Evolutionary conservation across 1,284 basidiomycete genomes (phyloP), one percentile per base, ranked within the genome.

Genomic region (Ceratobasidium sp.): DNA sequence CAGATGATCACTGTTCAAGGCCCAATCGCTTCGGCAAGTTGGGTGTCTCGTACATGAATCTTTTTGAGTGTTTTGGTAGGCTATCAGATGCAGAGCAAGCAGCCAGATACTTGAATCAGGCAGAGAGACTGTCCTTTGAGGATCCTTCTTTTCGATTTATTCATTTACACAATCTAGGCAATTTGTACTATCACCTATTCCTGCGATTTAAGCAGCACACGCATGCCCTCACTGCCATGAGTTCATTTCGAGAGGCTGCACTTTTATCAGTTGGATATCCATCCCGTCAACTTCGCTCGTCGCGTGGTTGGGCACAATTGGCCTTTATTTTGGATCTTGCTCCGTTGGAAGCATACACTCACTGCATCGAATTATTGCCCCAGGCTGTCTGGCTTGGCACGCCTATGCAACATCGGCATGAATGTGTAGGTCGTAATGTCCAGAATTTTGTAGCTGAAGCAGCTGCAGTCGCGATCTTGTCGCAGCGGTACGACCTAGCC

Each of bases 301-400:
- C 53, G 7, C 53, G 20, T n/a, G 3, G n/a, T 7, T 55, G 53
- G 53, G 53, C 53, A n/a, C 18, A 23, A 23, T 20, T 55, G n/a
- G 20, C 53, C 20, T 23, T 20, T 20, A 2, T 2, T 1, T 55
- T 9, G 53, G 12, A 9, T 2, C 2, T 20, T 20, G 15, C 20
- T n/a, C 20, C 53, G 3, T n/a, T 55, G 20, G 53, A 55, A 3
- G 53, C 53, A 3, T 55, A 55, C n/a, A 23, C 18, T 23, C 53
- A 55, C 20, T 55, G n/a, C 20, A 55, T 55, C 20, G 23, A 6
- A n/a, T n/a, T 55, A 18, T 3, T 55, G 3, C 53, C 53, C 13
- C 53, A 20, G 13, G 18, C 44, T 64, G 40, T 75, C 2, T 75
- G 72, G 72, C 60, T 75, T 7, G 72, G 72, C 20, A 49, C 15